Base-by-base conservation (phyloP, 163 green algal genomes). In the Trebouxiophyceae sp. region DNA sequence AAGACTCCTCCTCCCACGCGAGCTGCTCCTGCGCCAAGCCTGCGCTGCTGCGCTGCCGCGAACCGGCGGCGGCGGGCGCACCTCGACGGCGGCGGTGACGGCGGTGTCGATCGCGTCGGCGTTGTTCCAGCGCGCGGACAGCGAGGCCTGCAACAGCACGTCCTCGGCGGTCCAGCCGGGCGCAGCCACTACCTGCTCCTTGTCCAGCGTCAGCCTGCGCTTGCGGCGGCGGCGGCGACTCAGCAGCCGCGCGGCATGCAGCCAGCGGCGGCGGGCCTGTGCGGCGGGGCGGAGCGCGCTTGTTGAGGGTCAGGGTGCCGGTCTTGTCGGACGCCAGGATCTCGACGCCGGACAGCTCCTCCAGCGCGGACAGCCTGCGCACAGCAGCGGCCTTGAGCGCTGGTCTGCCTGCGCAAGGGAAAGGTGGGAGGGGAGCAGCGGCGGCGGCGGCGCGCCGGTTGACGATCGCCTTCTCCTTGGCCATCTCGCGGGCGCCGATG, bases 261-360 rank as follows among this genome's bases (percentile, higher is more conserved):
- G n/a, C n/a, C n/a, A n/a, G n/a, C n/a, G n/a, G n/a, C n/a, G n/a
- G n/a, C n/a, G n/a, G n/a, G n/a, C n/a, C n/a, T n/a, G n/a, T n/a
- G n/a, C n/a, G n/a, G n/a, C n/a, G n/a, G n/a, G n/a, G n/a, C 24
- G n/a, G 32, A 30, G n/a, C 68, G 45, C 45, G 69, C 68, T 81
- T 81, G 75, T 91, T 91, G 29, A 88, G 69, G 3, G 84, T 91
- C 5, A 91, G 72, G 34, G 84, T 91, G 33, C 84, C 84, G 19
- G 84, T 91, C 71, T 91, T 91, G 82, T 91, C 84, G 34, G 76
- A 84, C 64, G 74, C 84, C 28, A 89, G 81, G 26, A 89, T 78
- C 66, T 88, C 83, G 83, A 91, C 86, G 27, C 82, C 82, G 19
- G 80, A 81, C 57, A 91, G 66, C 75, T 91, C 81, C 69, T 91